Evolutionary conservation across 176 grass and related monocot species (phyloP).

Genomic region (Bothriochloa decipiens): DNA sequence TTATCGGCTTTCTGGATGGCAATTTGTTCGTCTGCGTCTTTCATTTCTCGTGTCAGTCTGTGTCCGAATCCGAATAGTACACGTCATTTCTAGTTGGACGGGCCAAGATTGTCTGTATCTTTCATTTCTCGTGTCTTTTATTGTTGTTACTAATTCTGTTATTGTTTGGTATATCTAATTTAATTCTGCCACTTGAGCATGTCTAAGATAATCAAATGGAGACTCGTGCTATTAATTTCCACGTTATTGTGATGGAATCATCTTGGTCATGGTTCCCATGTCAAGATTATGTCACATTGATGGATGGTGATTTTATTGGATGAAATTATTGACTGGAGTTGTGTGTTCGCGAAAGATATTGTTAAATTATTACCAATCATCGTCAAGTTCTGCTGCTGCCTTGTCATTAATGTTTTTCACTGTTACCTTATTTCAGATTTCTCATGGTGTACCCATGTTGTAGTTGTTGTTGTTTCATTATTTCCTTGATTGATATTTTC

Average conservation of each 20-base stretch:
- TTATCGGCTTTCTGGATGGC: conserved; percentile 20
- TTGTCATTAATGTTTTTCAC: conserved; percentile 23
- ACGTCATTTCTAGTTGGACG: neutral
- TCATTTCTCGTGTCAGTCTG: neutral
- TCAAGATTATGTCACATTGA: conserved; percentile 5
- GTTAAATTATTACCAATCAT: conserved; percentile 16
- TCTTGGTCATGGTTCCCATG: neutral
- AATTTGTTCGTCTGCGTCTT: neutral
- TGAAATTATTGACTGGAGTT: neutral
- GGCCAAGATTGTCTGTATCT: neutral
- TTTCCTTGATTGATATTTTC: conserved; percentile 24
- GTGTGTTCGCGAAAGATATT: neutral
- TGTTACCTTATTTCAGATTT: conserved; percentile 12
- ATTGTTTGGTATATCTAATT: neutral
- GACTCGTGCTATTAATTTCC: conserved; percentile 23
- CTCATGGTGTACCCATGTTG: too few species aligned
- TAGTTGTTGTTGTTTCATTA: neutral
- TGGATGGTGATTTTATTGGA: neutral
- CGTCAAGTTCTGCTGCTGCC: conserved; percentile 20
- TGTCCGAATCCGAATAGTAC: conserved; percentile 5
- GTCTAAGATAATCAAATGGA: conserved; percentile 14
- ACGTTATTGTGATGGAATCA: conserved; percentile 16
- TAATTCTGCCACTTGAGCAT: neutral
- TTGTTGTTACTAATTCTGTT: neutral
- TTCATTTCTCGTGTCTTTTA: neutral